These are phyloP conservation scores for Wickerhamomyces sydowiorum DNA, from an alignment of 805 yeast genomes.

Conservation along the genomic window DNA sequence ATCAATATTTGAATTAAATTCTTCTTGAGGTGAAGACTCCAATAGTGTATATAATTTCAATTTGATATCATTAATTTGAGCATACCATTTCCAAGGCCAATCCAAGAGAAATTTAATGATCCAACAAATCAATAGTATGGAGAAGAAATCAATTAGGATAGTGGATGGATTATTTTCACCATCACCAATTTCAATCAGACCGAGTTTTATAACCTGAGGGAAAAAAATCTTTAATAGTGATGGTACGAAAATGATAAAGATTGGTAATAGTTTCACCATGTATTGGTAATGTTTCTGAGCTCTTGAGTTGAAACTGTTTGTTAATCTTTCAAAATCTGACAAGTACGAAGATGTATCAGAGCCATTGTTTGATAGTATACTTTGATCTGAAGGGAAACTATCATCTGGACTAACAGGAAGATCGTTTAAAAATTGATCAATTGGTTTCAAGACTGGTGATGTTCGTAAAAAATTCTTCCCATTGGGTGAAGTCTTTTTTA, in stretches of 20 bases:
- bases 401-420: not conserved
- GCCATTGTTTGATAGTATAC: not conserved
- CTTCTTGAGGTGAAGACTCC: not conserved
- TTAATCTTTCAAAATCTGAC: not conserved
- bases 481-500: not conserved
- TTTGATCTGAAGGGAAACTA: no score
- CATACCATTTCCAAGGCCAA: conserved; percentile 39
- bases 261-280: conserved; percentile 13
- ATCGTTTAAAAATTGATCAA: not conserved
- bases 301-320: conserved; percentile 2
- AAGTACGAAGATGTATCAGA: not conserved
- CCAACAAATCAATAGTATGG: conserved; percentile 29
- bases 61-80: conserved; percentile 19
- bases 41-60: conserved; percentile 4
- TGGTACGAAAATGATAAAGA: conserved; percentile 15
- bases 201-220: conserved; percentile 9
- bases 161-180: conserved; percentile 8
- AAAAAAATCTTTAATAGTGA: conserved; percentile 12
- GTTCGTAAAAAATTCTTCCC: not conserved
- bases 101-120: conserved; percentile 28
- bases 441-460: not conserved
- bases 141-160: conserved; percentile 27
- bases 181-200: conserved; percentile 9
- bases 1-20: not conserved
- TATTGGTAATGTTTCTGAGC: conserved; percentile 8